Evolutionary conservation across 345 rosid species (phyloP), one percentile per base, ranked within the genome.

Genomic region (Hypericum perforatum): DNA sequence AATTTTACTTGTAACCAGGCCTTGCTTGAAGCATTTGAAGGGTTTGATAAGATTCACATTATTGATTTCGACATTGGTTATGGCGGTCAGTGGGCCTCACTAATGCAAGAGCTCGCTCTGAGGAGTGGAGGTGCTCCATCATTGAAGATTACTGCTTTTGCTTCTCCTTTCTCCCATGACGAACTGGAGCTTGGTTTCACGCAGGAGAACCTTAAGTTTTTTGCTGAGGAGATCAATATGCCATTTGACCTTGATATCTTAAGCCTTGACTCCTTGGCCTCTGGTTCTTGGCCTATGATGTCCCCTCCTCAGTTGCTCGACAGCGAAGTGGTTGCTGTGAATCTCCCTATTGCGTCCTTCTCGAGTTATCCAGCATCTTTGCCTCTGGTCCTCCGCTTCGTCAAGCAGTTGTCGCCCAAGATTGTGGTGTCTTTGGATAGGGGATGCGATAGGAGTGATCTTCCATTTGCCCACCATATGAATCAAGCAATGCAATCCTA

Each of bases 71-170:
- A 91, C 53, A 64, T 91, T 8, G 95, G 95, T 3, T 87, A 71
- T 52, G 98, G 98, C 11, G 91, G 87, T 41, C 96, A 87, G 61
- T 87, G 96, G 95, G 82, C 98, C 12, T 91, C 98, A 58, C 60
- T 91, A 12, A 84, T 91, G 84, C 98, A 87, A 62, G 98, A 91
- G 52, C 95, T 91, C 37, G 82, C 80, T 22, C 70, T 80, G 11
- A 62, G 79, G 47, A 72, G 61, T 49, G 66, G 74, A 49, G 71
- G 69, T 47, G 52, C 67, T 56, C 80, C 76, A 5, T 64, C 72
- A 9, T 55, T 78, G 63, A 75, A 64, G 73, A 78, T 76, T 59
- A 78, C 80, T 29, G 78, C 78, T 36, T 75, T 75, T 60, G 76
- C 70, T 36, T 78, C 84, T 48, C 78, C 78, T 56, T 72, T 68